Evolutionary conservation across 805 yeast genomes (phyloP), one percentile per base, ranked within the genome.

Genomic region (Candida multigemmis): DNA sequence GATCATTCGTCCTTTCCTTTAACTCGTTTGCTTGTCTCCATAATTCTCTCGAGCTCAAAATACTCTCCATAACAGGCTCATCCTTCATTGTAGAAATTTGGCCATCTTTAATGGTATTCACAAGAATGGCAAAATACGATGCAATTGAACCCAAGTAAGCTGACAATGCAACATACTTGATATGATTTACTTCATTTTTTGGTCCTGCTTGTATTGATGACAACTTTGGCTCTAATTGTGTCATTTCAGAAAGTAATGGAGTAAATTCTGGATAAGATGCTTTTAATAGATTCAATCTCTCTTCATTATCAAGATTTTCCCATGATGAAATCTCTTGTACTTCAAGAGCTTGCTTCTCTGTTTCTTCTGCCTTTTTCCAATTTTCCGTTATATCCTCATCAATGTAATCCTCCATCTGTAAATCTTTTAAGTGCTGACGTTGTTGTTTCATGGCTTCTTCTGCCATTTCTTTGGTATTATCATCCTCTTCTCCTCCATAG

Each of bases 371-470:
- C 37, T 71, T 68, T 19, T 68, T 60, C 95, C 96, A 89, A 37
- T 81, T 94, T 15, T 74, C 86, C 38, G 73, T 65, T 52, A 74
- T 70, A 31, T 77, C 87, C 31, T 84, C 94, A 36, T 84, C 91
- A 40, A 60, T 40, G 31, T 48, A 61, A 33, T 61, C 68, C 29
- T 56, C 82, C 69, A 80, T 76, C 24, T 74, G 72, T 40, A 87
- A 61, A 23, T 80, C 93, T 38, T 74, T 74, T 32, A 84, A 55
- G 49, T 86, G 65, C 34, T 53, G 53, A 58, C 80, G 81, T 55
- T 87, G 96, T 39, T 84, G 75, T 45, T 85, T 74, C 25, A 83
- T 46, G 0, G 97, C 97, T 54, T 91, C 96, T 41, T 74, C 76
- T 32, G 89, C 91, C 55, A 86, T 77, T 35, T 72, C 76, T 35